Base-by-base conservation (phyloP, 805 yeast species). In the Kazachstania martiniae region DNA sequence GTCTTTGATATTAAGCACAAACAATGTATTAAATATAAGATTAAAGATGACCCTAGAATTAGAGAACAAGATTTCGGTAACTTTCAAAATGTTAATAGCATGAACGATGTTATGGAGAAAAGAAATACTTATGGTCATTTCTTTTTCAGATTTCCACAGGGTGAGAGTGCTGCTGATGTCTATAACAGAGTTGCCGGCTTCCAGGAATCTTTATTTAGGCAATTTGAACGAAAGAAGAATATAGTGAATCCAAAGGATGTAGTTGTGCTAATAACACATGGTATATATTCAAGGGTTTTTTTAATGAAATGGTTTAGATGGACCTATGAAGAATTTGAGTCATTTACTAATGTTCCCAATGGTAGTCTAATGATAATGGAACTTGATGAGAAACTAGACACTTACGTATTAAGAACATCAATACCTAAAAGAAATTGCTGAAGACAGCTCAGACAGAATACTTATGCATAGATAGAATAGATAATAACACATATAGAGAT, bases 101-200 rank as follows among this genome's bases (percentile, higher is more conserved):
- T 85, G 91, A 77, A 77, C 40, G 62, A 66, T 41, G 77, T 85
- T 21, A 80, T 94, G 87, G 68, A 68, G 33, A 93, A 82, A 44
- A 60, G 95, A 29, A 86, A 91, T 0, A 72, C 73, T 42, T 86
- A 86, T 57, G 96, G 96, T 0, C 80, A 76, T 53, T 78, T 78
- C 49, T 87, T 86, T 54, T 87, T 80, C 53, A 59, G 96, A 34
- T 86, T 86, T 21, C 94, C 94, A 4, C 75, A 80, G 46, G 96
- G 96, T 7, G 96, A 86, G 56, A 78, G 91, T 45, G 95, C 95
- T 0, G 95, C 95, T 0, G 96, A 87, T 56, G 95, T 87, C 8
- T 87, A 74, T 56, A 95, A 86, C 56, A 65, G 96, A 28, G 78
- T 87, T 40, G 81, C 94, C 2, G 80, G 89, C 9, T 86, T 86